A percentile compares a stretch with the other conserved stretches of the same genome.
Conservation (phyloP, 2,329 filamentous ascomycete species). For the Sporothrix brasiliensis region DNA sequence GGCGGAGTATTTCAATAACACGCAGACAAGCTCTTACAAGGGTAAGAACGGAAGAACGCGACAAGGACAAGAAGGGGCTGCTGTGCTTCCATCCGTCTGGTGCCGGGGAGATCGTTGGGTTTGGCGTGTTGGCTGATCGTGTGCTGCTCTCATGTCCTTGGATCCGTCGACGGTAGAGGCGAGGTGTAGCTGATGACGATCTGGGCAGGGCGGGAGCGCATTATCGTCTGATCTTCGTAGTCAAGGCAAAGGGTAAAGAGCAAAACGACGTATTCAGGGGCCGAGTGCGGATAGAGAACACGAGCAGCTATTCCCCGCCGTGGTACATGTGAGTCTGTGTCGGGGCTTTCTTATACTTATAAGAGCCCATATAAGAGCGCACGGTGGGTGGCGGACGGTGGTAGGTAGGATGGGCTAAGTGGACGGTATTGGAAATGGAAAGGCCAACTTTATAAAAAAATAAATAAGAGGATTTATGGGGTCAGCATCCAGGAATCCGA, state of each 20-base stretch:
- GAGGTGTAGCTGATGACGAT: slow-evolving; percentile 15
- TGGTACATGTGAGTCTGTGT: slow-evolving; percentile 7
- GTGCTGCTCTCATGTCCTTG: slow-evolving; percentile 24
- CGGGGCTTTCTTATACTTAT: slow-evolving; percentile 29
- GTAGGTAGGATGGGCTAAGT: neutral
- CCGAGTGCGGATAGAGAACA: slow-evolving; percentile 12
- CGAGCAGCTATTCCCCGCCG: slow-evolving; percentile 6
- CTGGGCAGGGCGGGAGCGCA: slow-evolving; percentile 37
- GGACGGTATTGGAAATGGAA: neutral
- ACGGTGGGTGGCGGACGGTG: slow-evolving; percentile 2
- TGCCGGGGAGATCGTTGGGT: slow-evolving; percentile 39
- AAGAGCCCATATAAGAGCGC: slow-evolving; percentile 15
- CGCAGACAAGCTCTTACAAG: neutral
- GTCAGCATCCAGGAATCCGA: neutral
- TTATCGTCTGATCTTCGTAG: slow-evolving; percentile 53
- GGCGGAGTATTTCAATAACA: slow-evolving; percentile 20
- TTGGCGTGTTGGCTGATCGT: slow-evolving; percentile 26
- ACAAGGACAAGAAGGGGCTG: neutral
- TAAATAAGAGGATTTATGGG: slow-evolving; percentile 4
- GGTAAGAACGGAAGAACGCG: neutral
- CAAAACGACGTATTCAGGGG: slow-evolving; percentile 22
- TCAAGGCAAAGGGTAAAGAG: slow-evolving; percentile 41
- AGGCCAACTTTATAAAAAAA: slow-evolving; percentile 22
- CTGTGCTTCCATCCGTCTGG: slow-evolving; percentile 26
- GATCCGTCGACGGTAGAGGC: slow-evolving; percentile 4